Base-by-base conservation (phyloP, 805 yeast genomes). In the Metschnikowia kofuensis region DNA sequence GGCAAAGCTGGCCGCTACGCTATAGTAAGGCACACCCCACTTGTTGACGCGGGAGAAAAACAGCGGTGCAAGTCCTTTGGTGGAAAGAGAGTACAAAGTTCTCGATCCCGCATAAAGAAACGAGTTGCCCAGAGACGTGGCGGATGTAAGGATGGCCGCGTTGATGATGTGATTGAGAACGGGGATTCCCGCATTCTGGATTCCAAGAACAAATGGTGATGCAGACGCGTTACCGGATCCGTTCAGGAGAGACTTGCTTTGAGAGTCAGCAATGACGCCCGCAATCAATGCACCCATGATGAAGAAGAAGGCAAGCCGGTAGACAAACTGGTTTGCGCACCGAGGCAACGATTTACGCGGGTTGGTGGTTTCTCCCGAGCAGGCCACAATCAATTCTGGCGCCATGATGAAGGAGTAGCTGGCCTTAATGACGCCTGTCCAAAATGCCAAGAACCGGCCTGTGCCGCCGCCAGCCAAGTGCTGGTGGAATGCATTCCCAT, bases 21-120 rank as follows among this genome's bases (percentile, higher is more conserved):
- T 21, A 21, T 21, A 21, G 21, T 21, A 21, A 4, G 21, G 21
- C 21, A 21, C 21, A 21, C 21, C 21, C 21, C 21, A 21, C 50
- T 62, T 60, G 61, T 72, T 76, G 44, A 72, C 69, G 60, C 68
- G 70, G 42, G 61, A 69, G 47, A 78, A 69, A 32, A 74, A 40
- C 53, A 67, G 68, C 30, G 91, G 91, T 39, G 83, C 86, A 57
- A 79, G 77, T 7, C 88, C 87, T 65, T 83, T 87, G 49, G 80
- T 82, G n/a, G 89, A 84, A 57, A 85, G 68, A 26, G 88, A 78
- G 45, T 80, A 82, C 45, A 86, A 62, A 8, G 88, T 75, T 74
- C 92, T 78, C 42, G 89, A 84, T 52, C 84, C 78, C n/a, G 84
- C 87, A 63, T 77, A 86, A 37, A 85, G 79, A 2, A 90, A 80